These are phyloP conservation scores for Cucurbita maxima DNA, from an alignment of 306 rosid species.

Conservation along the genomic window DNA sequence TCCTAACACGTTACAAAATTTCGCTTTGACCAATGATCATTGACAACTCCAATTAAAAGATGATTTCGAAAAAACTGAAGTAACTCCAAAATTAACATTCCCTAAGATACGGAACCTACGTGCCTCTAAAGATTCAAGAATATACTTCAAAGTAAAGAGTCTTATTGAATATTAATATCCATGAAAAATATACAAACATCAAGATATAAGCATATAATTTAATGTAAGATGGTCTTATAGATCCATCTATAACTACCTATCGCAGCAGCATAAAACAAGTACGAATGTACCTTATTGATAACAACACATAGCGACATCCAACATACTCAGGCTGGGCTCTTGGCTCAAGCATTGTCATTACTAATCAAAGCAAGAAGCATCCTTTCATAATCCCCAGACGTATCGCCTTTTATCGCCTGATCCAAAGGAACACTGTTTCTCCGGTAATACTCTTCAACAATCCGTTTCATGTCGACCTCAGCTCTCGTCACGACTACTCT, in stretches of 20 bases:
- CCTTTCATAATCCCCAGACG: constrained; percentile 17
- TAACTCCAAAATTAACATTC: too few species aligned
- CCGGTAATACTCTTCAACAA: constrained; percentile 16
- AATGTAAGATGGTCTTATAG: too few species aligned
- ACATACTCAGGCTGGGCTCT: neutral
- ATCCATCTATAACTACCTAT: neutral
- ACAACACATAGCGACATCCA: neutral
- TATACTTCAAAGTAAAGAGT: neutral
- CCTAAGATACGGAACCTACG: neutral
- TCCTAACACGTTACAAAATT: too few species aligned
- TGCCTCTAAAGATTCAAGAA: neutral
- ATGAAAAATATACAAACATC: neutral
- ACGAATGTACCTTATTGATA: neutral
- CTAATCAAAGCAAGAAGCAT: constrained; percentile 21
- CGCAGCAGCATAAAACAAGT: neutral
- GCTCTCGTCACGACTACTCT: constrained; percentile 19
- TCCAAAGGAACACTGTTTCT: constrained; percentile 16
- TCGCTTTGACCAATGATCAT: too few species aligned
- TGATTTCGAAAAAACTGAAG: too few species aligned
- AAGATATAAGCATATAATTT: neutral
- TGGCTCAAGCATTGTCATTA: neutral
- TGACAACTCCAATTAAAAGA: too few species aligned
- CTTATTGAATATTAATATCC: neutral
- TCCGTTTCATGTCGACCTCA: constrained; percentile 16
- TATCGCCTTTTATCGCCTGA: constrained; percentile 15